phyloP scores from a whole-genome alignment of 257 asterid genomes.

The Solanum habrochaites region DNA sequence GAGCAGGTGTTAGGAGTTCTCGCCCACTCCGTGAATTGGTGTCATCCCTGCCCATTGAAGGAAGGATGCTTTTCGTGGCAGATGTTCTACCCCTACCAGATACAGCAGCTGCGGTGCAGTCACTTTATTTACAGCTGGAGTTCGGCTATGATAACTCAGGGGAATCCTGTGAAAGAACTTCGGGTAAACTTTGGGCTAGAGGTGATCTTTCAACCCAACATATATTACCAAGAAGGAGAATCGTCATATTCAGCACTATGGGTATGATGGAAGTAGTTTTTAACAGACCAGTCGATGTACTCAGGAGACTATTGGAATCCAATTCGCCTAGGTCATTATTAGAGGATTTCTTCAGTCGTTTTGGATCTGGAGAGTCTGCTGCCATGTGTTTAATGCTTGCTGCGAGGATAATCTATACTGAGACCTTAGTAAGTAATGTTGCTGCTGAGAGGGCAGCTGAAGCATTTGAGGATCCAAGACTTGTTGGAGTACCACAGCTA shows the following conservation, averaged over 20 bases:
- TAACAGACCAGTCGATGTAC: conserved; percentile 81
- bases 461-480: conserved; percentile 93
- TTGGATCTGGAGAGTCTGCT: conserved; percentile 91
- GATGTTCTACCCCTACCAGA: conserved; percentile 80
- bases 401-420: conserved; percentile 56
- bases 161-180: conserved; percentile 63
- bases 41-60: conserved; percentile 78
- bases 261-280: conserved; percentile 97
- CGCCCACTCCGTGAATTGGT: conserved; percentile 87
- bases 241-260: conserved; percentile 89
- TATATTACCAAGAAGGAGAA: conserved; percentile 76
- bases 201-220: conserved; percentile 92
- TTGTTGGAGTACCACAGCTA: conserved; percentile 92
- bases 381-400: conserved; percentile 94
- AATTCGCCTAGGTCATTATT: conserved; percentile 71
- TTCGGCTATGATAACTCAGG: conserved; percentile 48
- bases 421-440: conserved; percentile 51
- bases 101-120: conserved; percentile 63
- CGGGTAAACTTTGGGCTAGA: conserved; percentile 75
- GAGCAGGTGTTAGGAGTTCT: conserved; percentile 57
- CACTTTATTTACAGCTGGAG: conserved; percentile 72
- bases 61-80: conserved; percentile 87
- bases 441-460: conserved; percentile 96
- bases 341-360: conserved; percentile 85
- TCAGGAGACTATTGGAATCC: conserved; percentile 72